A percentile compares a stretch with the other conserved stretches of the same genome.
phyloP scores from a whole-genome alignment of 306 rosid genomes.

The Acacia crassicarpa region DNA sequence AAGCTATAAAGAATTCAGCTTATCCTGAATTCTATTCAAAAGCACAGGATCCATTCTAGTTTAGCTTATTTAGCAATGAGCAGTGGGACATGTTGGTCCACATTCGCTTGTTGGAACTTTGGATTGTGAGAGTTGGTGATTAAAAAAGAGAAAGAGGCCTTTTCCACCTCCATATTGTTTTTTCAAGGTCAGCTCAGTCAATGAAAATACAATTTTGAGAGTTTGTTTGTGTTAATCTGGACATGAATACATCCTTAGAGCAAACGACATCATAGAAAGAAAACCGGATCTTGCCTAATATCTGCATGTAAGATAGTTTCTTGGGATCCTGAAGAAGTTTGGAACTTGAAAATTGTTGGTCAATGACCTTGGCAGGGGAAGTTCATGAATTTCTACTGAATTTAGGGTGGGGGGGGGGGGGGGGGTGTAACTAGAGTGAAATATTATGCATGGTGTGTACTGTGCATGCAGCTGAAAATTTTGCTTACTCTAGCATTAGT shows the following conservation, averaged over 20 bases:
- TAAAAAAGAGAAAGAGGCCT: background rate
- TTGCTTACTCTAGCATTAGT: background rate
- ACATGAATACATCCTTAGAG: background rate
- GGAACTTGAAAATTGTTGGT: background rate
- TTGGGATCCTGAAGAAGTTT: background rate
- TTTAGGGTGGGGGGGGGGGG: too few species aligned
- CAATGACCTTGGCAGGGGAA: background rate
- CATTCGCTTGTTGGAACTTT: background rate
- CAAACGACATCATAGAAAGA: background rate
- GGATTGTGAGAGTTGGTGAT: background rate
- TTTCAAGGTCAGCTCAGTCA: background rate
- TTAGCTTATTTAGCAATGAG: background rate
- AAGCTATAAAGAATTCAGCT: background rate
- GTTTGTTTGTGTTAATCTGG: background rate
- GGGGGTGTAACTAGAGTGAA: background rate
- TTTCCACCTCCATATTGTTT: background rate
- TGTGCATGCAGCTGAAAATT: background rate
- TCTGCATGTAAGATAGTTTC: background rate
- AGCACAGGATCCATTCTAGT: background rate
- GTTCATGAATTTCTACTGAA: background rate
- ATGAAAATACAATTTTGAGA: slow-evolving; percentile 27
- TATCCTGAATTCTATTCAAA: background rate
- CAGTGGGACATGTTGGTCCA: background rate
- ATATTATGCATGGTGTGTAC: background rate
- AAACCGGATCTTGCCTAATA: background rate